Base-by-base conservation (phyloP, 805 yeast species). In the Vanderwaltozyma tropicalis region DNA sequence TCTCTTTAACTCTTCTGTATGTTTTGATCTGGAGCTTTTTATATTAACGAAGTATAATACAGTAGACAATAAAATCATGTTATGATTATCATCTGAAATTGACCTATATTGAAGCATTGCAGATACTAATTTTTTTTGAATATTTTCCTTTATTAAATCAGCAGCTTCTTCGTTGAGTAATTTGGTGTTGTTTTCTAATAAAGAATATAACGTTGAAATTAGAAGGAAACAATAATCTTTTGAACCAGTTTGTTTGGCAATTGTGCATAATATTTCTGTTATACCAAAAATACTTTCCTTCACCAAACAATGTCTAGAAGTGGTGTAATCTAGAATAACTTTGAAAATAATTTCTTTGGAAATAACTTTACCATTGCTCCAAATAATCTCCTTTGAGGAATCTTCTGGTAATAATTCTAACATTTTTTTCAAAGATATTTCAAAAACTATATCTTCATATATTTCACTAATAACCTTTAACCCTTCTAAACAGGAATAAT, bases 401-500 rank as follows among this genome's bases (percentile, higher is more conserved):
- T 64, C 60, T n/a, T 65, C 67, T 3, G 82, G 79, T 18, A 80
- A 59, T 15, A 69, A 52, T 1, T 71, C 54, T 10, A 80, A 49
- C 39, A 78, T 55, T 18, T 63, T 67, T 7, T 80, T 81, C 32
- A 76, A 59, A 1, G 77, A 66, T 16, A 68, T 55, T 19, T 72
- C 76, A 19, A 75, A 53, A 1, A 81, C 68, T 2, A 71, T 48
- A 20, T 62, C 50, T 5, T 51, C 60, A 34, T 54, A 41, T 13
- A 44, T 39, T 16, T 44, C 50, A 34, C 59, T 52, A 7, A 54
- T 53, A 2, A 79, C 59, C 5, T 70, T 67, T 35, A 87, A 57
- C 0, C 86, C 78, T 9, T 62, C 68, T 18, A 80, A 52, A 12
- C 78, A 67, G 12, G 76, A 76, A 14, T 60, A 61, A 28, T 72